Evolutionary conservation across 768 basidiomycete genomes (phyloP), one percentile per base, ranked within the genome.

Genomic region (Naematelia encephala): DNA sequence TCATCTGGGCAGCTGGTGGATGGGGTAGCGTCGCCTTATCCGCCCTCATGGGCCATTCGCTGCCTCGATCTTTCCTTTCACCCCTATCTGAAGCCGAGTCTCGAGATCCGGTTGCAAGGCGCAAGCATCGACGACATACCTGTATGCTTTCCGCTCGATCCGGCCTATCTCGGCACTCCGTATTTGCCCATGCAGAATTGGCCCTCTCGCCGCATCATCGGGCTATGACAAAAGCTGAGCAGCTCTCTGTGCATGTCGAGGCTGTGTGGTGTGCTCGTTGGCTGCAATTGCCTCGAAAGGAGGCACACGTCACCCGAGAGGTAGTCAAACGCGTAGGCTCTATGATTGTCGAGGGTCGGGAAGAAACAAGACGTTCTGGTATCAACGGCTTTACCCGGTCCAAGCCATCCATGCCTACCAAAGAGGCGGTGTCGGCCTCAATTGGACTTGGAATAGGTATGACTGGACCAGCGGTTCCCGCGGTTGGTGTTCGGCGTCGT

Each of bases 191-290:
- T 21, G 77, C 90, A n/a, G 80, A 86, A 1, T 85, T 86, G 67
- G 82, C 86, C 0, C 89, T 94, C 60, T 91, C 90, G 0, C 90
- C 93, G 1, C 92, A 90, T 87, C 79, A 96, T 22, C 75, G 90
- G 16, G 87, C 89, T 67, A 82, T 97, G 26, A 86, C 86, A 16
- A 81, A 85, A 34, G 81, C 85, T 51, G 89, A 91, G 65, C 84
- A 90, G 43, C 82, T 96, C 28, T 79, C 82, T 22, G 79, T 88
- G 21, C 80, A 90, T 56, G 85, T 88, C 65, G 81, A 82, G 30
- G 83, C 86, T 48, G 88, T 89, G 0, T 85, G 85, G 62, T 78
- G 90, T 47, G 93, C 88, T 75, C 82, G 86, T 11, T 87, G 85
- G 63, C 75, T 99, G 3, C 91, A 90, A 8, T 90, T 91, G 74